Base-by-base conservation (phyloP, 2,329 filamentous ascomycete species). In the Pestalotiopsis sp. region DNA sequence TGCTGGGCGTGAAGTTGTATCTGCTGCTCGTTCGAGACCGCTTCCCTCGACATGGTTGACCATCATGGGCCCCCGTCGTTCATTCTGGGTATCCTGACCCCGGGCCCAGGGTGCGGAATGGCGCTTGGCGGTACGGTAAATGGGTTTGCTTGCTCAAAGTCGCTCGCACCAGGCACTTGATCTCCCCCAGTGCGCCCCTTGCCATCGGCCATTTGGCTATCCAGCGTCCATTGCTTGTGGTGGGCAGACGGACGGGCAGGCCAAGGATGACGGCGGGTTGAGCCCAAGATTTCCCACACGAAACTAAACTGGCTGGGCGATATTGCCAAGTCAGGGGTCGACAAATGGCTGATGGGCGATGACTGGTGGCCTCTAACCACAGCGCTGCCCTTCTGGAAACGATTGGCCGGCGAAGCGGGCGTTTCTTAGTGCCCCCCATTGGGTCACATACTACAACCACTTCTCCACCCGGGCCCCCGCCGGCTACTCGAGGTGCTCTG, bases 331-430 rank as follows among this genome's bases (percentile, higher is more conserved):
- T 52, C 58, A 67, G 27, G 57, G 57, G 57, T 27, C 27, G 4
- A 27, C 14, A 17, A 52, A 20, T 17, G 14, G 45, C 14, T 52
- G 20, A 20, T 11, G 1, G n/a, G 13, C 27, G 7, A 59, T 27
- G 27, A 36, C 57, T 36, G 14, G 65, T 36, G n/a, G 2, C 17
- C 31, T 31, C 59, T 25, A 27, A 9, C 27, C 25, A 45, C 20
- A n/a, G 31, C 31, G 31, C 31, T 36, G 31, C 31, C 31, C 31
- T 20, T 45, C 20, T 20, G n/a, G 52, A 36, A 31, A 20, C 38
- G 25, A 66, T 66, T 66, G 64, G 64, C 64, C 45, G 36, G 11
- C 12, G 14, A 20, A 39, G 59, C 45, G 45, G 45, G 45, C 45
- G 20, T n/a, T 6, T 20, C 20, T 7, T 52, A 36, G 31, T 36